Evolutionary conservation across 2,329 filamentous ascomycete species (phyloP).

Genomic region (Beauveria bassiana): DNA sequence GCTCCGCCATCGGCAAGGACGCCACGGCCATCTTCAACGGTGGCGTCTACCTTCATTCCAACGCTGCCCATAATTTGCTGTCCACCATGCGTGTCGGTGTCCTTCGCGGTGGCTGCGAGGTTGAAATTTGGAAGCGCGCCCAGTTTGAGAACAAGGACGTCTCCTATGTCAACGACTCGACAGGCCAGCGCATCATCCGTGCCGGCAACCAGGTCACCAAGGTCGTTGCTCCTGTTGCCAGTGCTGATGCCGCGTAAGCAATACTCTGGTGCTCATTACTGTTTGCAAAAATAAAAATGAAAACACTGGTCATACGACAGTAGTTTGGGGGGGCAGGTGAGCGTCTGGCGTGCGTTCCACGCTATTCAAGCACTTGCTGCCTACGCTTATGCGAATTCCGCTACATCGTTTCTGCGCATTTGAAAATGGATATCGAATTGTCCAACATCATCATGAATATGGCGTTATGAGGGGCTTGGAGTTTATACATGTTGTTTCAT

Average conservation of each 20-base stretch:
- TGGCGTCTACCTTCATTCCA: conserved; percentile 83
- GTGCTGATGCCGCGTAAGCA: conserved; percentile 69
- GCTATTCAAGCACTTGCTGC: too few species aligned
- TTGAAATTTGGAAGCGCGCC: conserved; percentile 87
- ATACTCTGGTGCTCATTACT: background rate
- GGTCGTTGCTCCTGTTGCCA: conserved; percentile 69
- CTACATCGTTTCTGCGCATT: conserved; percentile 1
- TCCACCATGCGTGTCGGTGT: conserved; percentile 85
- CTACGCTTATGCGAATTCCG: background rate
- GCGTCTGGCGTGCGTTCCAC: background rate
- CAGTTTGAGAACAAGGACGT: conserved; percentile 80
- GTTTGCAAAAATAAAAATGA: background rate
- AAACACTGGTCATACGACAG: background rate
- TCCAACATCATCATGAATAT: conserved; percentile 9
- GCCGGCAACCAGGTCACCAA: conserved; percentile 82
- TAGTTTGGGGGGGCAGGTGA: background rate
- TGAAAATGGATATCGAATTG: conserved; percentile 4
- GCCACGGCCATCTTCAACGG: conserved; percentile 89
- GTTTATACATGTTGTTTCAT: conserved; percentile 2
- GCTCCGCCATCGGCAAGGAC: conserved; percentile 75
- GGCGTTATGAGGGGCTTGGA: conserved; percentile 4
- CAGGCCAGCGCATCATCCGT: conserved; percentile 74
- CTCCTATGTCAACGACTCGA: conserved; percentile 69
- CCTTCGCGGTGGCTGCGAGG: conserved; percentile 77
- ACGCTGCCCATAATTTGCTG: conserved; percentile 81